These are phyloP conservation scores for Powellomyces hirtus DNA, from an alignment of 192 early-diverging fungal genomes.

Conservation along the genomic window DNA sequence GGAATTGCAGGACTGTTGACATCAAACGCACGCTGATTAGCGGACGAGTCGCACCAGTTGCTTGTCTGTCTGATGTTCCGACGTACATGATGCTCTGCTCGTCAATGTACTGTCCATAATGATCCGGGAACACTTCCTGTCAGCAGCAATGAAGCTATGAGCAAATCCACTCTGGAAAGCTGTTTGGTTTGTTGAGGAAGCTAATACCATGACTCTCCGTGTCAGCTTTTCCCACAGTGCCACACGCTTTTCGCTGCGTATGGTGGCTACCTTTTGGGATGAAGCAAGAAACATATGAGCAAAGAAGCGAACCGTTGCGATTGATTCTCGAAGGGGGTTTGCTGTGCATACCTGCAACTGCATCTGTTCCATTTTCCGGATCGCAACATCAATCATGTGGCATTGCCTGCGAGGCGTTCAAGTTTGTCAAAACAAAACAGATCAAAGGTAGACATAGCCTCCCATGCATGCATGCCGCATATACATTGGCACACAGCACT, in stretches of 20 bases:
- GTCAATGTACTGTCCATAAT: conserved; percentile 6
- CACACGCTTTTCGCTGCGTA: conserved; percentile 40
- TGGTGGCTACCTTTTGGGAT: conserved; percentile 4
- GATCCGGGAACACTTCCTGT: conserved; percentile 19
- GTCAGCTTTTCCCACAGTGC: conserved; percentile 47
- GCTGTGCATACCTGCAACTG: conserved; percentile 37
- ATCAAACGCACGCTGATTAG: too few species aligned
- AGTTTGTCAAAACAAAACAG: neutral
- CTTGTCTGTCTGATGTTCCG: too few species aligned
- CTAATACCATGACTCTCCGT: conserved; percentile 38
- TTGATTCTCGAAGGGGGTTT: neutral
- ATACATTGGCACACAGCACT: neutral
- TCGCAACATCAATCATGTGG: conserved; percentile 52
- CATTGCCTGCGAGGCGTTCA: too few species aligned
- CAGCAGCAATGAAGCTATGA: neutral
- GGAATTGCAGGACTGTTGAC: too few species aligned
- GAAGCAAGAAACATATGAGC: neutral
- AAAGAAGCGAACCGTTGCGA: neutral
- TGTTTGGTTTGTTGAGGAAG: neutral
- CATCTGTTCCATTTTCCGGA: conserved; percentile 52
- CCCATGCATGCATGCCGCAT: neutral
- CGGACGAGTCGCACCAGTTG: too few species aligned
- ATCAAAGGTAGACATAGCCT: neutral
- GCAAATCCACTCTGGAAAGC: neutral
- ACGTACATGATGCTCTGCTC: neutral